Base-by-base conservation (phyloP, 2,329 filamentous ascomycete genomes). In the Pseudogymnoascus sp. region DNA sequence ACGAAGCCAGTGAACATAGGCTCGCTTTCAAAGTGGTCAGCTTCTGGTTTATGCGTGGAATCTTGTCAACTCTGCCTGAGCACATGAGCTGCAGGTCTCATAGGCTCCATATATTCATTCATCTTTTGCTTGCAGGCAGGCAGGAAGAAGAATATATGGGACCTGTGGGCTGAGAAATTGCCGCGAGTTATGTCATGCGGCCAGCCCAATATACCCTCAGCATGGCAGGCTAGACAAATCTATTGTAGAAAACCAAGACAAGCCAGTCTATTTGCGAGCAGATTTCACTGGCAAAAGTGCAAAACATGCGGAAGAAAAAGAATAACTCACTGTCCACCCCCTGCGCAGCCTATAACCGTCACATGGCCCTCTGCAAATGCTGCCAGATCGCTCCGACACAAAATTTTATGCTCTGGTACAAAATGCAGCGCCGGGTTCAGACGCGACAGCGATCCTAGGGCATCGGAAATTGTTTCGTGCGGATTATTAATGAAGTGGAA, bases 291-390 rank as follows among this genome's bases (percentile, higher is more conserved):
- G 35, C 14, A 37, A 37, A 37, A 14, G 35, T 12, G 19, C 19
- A 37, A 14, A 37, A 37, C 11, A 37, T 37, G 35, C 1, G 35
- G 35, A 12, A 38, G 29, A 29, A 49, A 58, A 21, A 37, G 7
- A 7, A 29, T 12, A 49, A 64, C 68, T 66, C 64, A 70, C 69
- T 70, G 68, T 52, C 69, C 69, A 31, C 68, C 69, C 38, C 68
- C 67, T 6, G 68, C 68, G 65, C 69, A 69, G 10, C 67, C 69
- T 63, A 70, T 69, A 5, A 66, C 69, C 23, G 67, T 70, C 19
- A 69, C 69, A 66, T 69, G 66, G n/a, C 65, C 63, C 52, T 67
- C 60, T n/a, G 68, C 37, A 55, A 69, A 70, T 4, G 61, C 60
- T 10, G 67, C 67, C 4, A 70, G 43, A 61, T 70, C 69, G 52